These are phyloP conservation scores for Colletotrichum sp. DNA, from an alignment of 2,329 filamentous ascomycete species.

Conservation along the genomic window DNA sequence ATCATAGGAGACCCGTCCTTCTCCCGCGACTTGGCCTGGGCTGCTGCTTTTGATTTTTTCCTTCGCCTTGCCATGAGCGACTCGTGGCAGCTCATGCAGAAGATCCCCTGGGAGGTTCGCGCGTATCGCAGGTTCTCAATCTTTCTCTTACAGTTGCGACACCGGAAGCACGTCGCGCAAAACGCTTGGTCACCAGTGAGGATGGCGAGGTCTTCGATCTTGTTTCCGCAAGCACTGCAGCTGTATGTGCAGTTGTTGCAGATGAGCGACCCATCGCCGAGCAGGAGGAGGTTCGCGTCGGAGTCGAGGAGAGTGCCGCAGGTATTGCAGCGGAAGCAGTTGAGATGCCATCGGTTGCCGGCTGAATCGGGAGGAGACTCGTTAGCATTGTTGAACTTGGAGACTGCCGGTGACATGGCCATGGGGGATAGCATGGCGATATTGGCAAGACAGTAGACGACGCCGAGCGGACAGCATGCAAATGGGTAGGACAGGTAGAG, in stretches of 20 bases:
- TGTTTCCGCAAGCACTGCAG: conserved; percentile 94
- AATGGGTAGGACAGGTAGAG: not conserved
- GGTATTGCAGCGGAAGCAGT: conserved; percentile 97
- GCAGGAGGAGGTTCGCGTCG: conserved; percentile 93
- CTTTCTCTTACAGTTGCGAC: conserved; percentile 97
- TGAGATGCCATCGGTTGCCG: conserved; percentile 97
- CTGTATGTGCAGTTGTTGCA: conserved; percentile 99
- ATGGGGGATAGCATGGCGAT: conserved; percentile 6
- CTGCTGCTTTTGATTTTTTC: conserved; percentile 79
- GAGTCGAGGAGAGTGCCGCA: conserved; percentile 96
- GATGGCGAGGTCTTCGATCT: conserved; percentile 98
- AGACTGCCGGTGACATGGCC: conserved; percentile 17
- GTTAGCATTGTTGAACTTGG: conserved; percentile 28
- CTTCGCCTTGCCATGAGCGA: conserved; percentile 90
- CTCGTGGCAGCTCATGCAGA: conserved; percentile 99
- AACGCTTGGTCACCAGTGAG: conserved; percentile 97
- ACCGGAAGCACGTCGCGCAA: conserved; percentile 95
- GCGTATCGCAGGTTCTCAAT: conserved; percentile 99
- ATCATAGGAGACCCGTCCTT: conserved; percentile 71
- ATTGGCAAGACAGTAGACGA: not conserved
- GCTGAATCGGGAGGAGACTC: conserved; percentile 48
- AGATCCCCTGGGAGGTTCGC: conserved; percentile 96
- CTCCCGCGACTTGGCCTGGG: conserved; percentile 64
- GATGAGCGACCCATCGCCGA: conserved; percentile 96
- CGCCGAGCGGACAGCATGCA: not conserved